These are phyloP conservation scores for Cryphonectria japonica DNA, from an alignment of 2,329 filamentous ascomycete species.

Conservation along the genomic window DNA sequence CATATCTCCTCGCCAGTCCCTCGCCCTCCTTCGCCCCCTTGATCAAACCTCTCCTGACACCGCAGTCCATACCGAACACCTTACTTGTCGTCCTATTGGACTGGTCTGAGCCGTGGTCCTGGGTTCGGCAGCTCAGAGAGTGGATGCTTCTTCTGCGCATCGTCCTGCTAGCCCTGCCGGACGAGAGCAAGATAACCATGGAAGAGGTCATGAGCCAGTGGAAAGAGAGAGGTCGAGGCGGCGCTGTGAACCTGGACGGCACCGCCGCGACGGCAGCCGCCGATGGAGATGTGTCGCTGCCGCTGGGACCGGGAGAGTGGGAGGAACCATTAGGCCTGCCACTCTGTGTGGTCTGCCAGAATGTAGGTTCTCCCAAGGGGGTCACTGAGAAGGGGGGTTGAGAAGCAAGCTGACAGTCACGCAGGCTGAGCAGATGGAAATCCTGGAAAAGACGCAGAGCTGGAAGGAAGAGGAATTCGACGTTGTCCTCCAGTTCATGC, in stretches of 20 bases:
- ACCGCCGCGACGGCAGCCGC: slow-evolving; percentile 60
- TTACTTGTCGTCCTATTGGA: slow-evolving; percentile 90
- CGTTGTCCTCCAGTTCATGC: slow-evolving; percentile 88
- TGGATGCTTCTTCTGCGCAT: slow-evolving; percentile 86
- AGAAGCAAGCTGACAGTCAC: slow-evolving; percentile 32
- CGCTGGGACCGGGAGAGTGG: slow-evolving; percentile 88
- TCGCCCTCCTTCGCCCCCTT: slow-evolving; percentile 82
- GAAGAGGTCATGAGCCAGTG: slow-evolving; percentile 83
- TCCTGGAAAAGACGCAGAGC: slow-evolving; percentile 82
- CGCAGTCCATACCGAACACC: slow-evolving; percentile 82
- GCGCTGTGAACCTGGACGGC: slow-evolving; percentile 65
- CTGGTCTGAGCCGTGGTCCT: slow-evolving; percentile 92
- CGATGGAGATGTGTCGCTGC: slow-evolving; percentile 72
- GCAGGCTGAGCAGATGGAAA: slow-evolving; percentile 86
- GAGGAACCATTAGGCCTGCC: slow-evolving; percentile 86
- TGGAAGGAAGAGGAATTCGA: slow-evolving; percentile 99
- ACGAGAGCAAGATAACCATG: slow-evolving; percentile 79
- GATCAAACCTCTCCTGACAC: slow-evolving; percentile 80
- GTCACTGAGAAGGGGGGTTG: too few relatives aligned
- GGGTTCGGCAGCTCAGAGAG: slow-evolving; percentile 84
- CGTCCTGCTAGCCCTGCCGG: slow-evolving; percentile 73
- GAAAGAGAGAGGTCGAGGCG: slow-evolving; percentile 74
- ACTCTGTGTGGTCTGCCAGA: slow-evolving; percentile 93
- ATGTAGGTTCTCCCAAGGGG: slow-evolving; percentile 58
- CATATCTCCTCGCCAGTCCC: slow-evolving; percentile 86